These are phyloP conservation scores for Microdochium trichocladiopsis DNA, from an alignment of 2,329 filamentous ascomycete species.

Conservation along the genomic window DNA sequence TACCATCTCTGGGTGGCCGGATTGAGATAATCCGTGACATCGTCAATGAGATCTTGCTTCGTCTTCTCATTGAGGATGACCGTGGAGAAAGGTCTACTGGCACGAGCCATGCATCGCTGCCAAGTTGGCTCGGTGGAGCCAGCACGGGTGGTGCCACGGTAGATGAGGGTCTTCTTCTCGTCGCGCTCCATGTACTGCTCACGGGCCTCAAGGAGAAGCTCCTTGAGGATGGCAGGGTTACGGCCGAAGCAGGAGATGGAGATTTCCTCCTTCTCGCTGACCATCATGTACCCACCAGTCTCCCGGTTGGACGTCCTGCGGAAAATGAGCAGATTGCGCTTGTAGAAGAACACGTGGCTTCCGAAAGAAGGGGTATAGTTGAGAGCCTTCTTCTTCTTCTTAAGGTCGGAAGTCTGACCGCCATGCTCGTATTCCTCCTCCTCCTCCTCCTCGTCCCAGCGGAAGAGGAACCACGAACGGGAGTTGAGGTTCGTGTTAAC, in stretches of 20 bases:
- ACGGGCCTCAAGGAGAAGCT: slow-evolving; percentile 53
- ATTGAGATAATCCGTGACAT: slow-evolving; percentile 57
- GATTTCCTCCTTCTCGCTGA: slow-evolving; percentile 51
- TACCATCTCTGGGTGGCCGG: slow-evolving; percentile 70
- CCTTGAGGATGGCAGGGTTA: slow-evolving; percentile 52
- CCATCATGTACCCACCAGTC: slow-evolving; percentile 26
- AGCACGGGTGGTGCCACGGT: slow-evolving; percentile 43
- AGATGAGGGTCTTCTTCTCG: slow-evolving; percentile 57
- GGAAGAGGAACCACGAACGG: slow-evolving; percentile 40
- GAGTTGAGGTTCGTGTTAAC: slow-evolving; percentile 56
- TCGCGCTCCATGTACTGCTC: slow-evolving; percentile 48
- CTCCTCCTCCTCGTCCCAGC: slow-evolving; percentile 35
- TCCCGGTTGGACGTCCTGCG: slow-evolving; percentile 42
- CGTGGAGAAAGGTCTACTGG: slow-evolving; percentile 55
- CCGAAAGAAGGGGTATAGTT: slow-evolving; percentile 63
- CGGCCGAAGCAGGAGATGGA: slow-evolving; percentile 56
- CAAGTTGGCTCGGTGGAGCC: slow-evolving; percentile 39
- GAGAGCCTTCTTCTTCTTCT: slow-evolving; percentile 40
- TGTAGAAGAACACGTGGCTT: slow-evolving; percentile 63
- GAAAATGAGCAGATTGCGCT: slow-evolving; percentile 49
- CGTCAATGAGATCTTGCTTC: slow-evolving; percentile 52
- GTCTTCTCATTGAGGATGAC: slow-evolving; percentile 56
- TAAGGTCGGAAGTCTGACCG: slow-evolving; percentile 20
- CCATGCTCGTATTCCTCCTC: slow-evolving; percentile 37
- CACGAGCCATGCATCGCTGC: slow-evolving; percentile 56